Base-by-base conservation (phyloP, 2,329 filamentous ascomycete genomes). In the Trichocomaceae sp. region DNA sequence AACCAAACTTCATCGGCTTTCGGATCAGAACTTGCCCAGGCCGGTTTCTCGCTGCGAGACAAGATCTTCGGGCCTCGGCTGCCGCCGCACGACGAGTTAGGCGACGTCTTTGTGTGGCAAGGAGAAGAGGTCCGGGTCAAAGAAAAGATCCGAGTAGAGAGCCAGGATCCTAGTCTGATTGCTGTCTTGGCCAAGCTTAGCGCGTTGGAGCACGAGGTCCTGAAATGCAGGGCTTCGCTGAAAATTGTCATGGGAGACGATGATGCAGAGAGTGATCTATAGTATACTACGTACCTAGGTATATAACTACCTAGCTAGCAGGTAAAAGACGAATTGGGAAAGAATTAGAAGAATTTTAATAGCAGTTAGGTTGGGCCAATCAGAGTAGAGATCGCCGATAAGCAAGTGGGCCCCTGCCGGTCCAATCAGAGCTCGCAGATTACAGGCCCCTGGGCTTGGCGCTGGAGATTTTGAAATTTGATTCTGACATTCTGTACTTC, bases 81-180 rank as follows among this genome's bases (percentile, higher is more conserved):
- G 17, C 77, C 85, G 2, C 83, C 85, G 61, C 87, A 91, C 68
- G 87, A 91, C 69, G 92, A 97, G 71, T 84, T 85, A 59, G 87
- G 92, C 57, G 80, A 84, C 37, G 75, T 87, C 0, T 96, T 95
- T 69, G 77, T 75, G 3, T 96, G 81, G 71, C 76, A 75, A 13
- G 81, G 82, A 4, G 79, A 83, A 54, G 84, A 93, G 58, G 90
- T 96, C 2, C 86, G 83, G 60, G 92, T 97, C 46, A 84, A 86
- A 61, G 92, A 96, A 69, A 96, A 96, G 74, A 82, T 96, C 4
- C 80, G 87, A 41, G 86, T 96, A 1, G 91, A 96, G 70, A 92
- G 84, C 64, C 88, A 90, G 54, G 91, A 97, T 69, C 92, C 92
- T 1, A 91, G 84, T 62, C 69, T 96, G 60, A 84, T 96, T 68